Base-by-base conservation (phyloP, 1,284 basidiomycete genomes). In the Tilletia caries region DNA sequence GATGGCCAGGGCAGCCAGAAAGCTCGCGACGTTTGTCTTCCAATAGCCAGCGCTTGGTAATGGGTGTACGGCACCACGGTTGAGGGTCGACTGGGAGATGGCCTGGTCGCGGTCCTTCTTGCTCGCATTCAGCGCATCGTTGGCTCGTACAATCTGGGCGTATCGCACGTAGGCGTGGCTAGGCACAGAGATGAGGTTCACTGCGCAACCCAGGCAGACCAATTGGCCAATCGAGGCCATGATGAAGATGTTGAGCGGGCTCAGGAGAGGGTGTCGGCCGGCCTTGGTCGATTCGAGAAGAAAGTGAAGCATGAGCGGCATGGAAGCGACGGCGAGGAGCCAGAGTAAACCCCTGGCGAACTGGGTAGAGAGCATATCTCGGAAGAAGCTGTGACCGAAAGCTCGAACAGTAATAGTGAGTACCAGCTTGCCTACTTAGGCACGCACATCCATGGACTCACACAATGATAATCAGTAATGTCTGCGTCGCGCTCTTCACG, bases 201-300 rank as follows among this genome's bases (percentile, higher is more conserved):
- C n/a, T n/a, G 62, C 62, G 3, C 23, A 29, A 2, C 62, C 62
- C 20, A 64, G 33, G 33, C 33, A 41, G 62, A 64, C 18, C 18
- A 64, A 29, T 37, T 64, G 62, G 12, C 62, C 62, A n/a, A 64
- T 37, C 32, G 62, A 64, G 33, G 41, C 13, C 32, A 64, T 33
- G 4, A 64, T 13, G 62, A 58, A 25, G 52, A 58, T 20, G 25
- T 20, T 58, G 12, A 58, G n/a, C 3, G 52, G n/a, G 2, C 52
- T 27, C 6, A 58, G 20, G 3, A 27, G n/a, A 13, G 23, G 52
- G 18, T 58, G 52, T 15, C 52, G 52, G 10, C 52, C 52, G 5
- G n/a, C 52, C 27, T 58, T 58, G 52, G 27, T 58, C 23, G 52
- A 27, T 27, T 58, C 52, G 52, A 58, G 52, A 18, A 27, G 23